phyloP scores from a whole-genome alignment of 192 early-diverging fungal species.

The Funneliformis geosporum region DNA sequence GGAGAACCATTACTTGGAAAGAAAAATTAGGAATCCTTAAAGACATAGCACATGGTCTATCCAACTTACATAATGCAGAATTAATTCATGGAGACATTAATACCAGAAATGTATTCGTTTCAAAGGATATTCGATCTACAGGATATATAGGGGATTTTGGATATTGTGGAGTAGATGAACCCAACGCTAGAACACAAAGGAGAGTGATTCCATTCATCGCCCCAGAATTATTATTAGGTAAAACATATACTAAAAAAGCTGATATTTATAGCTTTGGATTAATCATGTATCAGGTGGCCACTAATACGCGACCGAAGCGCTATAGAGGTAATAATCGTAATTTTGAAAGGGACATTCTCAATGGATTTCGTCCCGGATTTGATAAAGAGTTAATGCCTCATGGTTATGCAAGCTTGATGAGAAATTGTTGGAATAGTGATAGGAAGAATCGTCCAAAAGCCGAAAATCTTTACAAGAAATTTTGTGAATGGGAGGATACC shows the following conservation, averaged over 20 bases:
- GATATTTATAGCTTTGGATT: constrained; percentile 15
- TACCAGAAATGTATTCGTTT: not conserved
- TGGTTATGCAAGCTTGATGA: not conserved
- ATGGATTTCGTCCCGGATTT: not conserved
- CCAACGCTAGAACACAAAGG: not conserved
- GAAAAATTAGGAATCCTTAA: no score
- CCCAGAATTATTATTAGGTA: not conserved
- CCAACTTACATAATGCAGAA: no score
- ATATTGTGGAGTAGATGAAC: not conserved
- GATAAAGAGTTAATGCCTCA: not conserved
- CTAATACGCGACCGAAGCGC: not conserved
- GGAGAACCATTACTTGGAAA: not conserved
- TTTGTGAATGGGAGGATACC: not conserved
- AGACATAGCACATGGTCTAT: no score
- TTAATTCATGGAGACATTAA: not conserved
- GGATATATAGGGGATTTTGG: not conserved
- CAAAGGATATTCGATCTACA: not conserved
- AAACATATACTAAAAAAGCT: not conserved
- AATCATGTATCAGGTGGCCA: not conserved
- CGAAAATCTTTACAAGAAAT: not conserved
- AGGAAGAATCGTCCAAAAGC: not conserved
- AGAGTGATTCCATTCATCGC: not conserved
- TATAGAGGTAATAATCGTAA: not conserved
- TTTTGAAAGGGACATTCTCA: not conserved
- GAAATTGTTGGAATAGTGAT: not conserved